These are phyloP conservation scores for Dittrichia graveolens DNA, from an alignment of 129 eudicot species.

Conservation along the genomic window DNA sequence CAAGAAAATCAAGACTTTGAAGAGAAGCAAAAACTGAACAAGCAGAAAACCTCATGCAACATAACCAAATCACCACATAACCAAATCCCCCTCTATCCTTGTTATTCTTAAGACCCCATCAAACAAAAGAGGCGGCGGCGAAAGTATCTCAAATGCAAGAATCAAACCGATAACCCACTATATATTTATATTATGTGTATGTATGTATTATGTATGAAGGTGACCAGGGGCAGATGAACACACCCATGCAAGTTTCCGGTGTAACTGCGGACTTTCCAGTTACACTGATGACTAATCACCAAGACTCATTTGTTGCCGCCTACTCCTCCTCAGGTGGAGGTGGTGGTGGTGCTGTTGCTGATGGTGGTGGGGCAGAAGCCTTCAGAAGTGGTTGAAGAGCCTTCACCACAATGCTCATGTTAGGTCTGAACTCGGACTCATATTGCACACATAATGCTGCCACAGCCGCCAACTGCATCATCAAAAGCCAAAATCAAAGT, in stretches of 20 bases:
- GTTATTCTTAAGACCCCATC: neutral
- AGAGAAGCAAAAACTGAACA: neutral
- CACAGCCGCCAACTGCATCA: slow-evolving; percentile 72
- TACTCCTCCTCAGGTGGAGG: slow-evolving; percentile 18
- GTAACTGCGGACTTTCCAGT: neutral
- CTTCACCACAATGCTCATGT: slow-evolving; percentile 76
- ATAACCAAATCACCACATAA: slow-evolving; percentile 24
- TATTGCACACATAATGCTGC: slow-evolving; percentile 79
- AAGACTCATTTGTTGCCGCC: neutral
- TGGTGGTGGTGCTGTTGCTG: slow-evolving; percentile 44
- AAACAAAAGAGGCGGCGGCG: slow-evolving; percentile 18
- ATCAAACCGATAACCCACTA: slow-evolving; percentile 15
- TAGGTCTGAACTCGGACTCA: slow-evolving; percentile 69
- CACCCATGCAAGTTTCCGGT: slow-evolving; percentile 15
- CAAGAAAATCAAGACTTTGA: slow-evolving; percentile 1
- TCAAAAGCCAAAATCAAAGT: slow-evolving; percentile 14
- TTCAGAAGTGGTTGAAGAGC: slow-evolving; percentile 70
- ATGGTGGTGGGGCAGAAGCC: slow-evolving; percentile 52
- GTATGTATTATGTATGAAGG: slow-evolving; percentile 1
- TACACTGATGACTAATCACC: slow-evolving; percentile 4
- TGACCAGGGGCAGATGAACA: slow-evolving; percentile 19
- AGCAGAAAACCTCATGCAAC: slow-evolving; percentile 25
- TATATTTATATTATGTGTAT: slow-evolving; percentile 19
- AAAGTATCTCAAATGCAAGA: slow-evolving; percentile 27
- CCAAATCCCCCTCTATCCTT: slow-evolving; percentile 23